Evolutionary conservation across 2,329 filamentous ascomycete species (phyloP).

Genomic region (Hawksworthiomyces lignivorus): DNA sequence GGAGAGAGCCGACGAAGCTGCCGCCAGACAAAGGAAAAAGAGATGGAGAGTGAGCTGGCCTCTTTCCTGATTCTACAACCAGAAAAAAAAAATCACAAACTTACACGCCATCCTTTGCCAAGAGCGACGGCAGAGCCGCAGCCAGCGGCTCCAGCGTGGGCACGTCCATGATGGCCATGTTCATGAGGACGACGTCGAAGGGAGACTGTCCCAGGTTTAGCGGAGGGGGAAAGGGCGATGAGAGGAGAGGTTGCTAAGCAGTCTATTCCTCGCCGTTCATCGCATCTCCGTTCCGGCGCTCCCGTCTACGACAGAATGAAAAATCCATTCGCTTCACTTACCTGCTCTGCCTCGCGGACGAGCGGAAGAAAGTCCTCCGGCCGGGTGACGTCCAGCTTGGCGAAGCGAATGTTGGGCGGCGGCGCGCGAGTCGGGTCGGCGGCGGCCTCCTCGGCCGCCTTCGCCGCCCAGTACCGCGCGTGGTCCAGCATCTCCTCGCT

Average conservation of each 20-base stretch:
- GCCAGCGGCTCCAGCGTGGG: conserved; percentile 34
- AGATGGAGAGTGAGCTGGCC: too few species aligned
- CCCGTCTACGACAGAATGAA: too few species aligned
- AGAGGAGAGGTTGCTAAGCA: too few species aligned
- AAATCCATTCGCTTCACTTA: too few species aligned
- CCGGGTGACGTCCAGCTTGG: conserved; percentile 31
- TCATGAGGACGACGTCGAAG: conserved; percentile 39
- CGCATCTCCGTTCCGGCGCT: too few species aligned
- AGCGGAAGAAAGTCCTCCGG: conserved; percentile 20
- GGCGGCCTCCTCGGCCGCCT: conserved; percentile 11
- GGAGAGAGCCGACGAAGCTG: conserved; percentile 38
- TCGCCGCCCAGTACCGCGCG: conserved; percentile 17
- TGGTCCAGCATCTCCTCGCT: conserved; percentile 31
- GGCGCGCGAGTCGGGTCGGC: conserved; percentile 6
- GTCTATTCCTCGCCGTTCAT: too few species aligned
- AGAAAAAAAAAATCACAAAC: conserved; percentile 20
- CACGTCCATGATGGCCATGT: conserved; percentile 44
- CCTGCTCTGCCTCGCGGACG: conserved; percentile 3
- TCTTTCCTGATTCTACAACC: too few species aligned
- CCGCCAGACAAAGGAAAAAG: too few species aligned
- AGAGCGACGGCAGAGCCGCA: conserved; percentile 29
- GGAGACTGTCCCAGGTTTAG: too few species aligned
- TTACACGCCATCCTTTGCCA: conserved; percentile 33
- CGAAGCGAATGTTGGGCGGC: conserved; percentile 20
- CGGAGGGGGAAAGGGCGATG: too few species aligned